These are phyloP conservation scores for Dactylonectria estremocensis DNA, from an alignment of 2,329 filamentous ascomycete species.

Conservation along the genomic window DNA sequence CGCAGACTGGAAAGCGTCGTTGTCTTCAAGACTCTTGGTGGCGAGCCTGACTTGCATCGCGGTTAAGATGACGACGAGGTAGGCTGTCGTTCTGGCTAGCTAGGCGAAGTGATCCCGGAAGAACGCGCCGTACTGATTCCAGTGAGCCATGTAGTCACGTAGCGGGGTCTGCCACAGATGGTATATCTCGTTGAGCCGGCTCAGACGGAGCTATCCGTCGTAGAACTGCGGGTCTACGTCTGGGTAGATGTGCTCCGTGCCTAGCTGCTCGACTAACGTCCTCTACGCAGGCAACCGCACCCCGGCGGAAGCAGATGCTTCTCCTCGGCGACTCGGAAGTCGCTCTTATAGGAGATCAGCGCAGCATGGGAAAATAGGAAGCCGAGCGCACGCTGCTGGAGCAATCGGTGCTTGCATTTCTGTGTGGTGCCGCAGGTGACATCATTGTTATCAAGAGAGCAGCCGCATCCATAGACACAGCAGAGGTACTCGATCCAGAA, in stretches of 20 bases:
- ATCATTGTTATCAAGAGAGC: too few species aligned
- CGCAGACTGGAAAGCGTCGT: constrained; percentile 58
- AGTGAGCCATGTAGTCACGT: neutral
- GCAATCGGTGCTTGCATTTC: neutral
- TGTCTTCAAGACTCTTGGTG: constrained; percentile 47
- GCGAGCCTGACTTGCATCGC: constrained; percentile 64
- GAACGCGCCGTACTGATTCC: neutral
- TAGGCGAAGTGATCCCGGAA: neutral
- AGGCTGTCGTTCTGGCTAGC: constrained; percentile 53
- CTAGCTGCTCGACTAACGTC: constrained; percentile 39
- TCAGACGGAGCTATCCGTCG: constrained; percentile 59
- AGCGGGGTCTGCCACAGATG: neutral
- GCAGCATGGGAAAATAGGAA: constrained; percentile 56
- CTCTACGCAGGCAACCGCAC: constrained; percentile 51
- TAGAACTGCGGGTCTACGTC: constrained; percentile 56
- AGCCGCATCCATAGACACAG: too few species aligned
- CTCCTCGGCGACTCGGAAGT: constrained; percentile 54
- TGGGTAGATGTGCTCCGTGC: constrained; percentile 48
- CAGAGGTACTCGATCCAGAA: neutral
- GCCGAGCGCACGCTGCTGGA: neutral
- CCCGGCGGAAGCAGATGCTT: constrained; percentile 53
- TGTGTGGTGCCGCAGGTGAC: neutral
- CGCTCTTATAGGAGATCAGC: constrained; percentile 53
- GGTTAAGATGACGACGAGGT: constrained; percentile 61
- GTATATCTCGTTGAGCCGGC: neutral